Percentiles rank a stretch among this genome's conserved stretches.
Conservation (phyloP, 2,329 filamentous ascomycete species). For the Polytolypa hystricis region DNA sequence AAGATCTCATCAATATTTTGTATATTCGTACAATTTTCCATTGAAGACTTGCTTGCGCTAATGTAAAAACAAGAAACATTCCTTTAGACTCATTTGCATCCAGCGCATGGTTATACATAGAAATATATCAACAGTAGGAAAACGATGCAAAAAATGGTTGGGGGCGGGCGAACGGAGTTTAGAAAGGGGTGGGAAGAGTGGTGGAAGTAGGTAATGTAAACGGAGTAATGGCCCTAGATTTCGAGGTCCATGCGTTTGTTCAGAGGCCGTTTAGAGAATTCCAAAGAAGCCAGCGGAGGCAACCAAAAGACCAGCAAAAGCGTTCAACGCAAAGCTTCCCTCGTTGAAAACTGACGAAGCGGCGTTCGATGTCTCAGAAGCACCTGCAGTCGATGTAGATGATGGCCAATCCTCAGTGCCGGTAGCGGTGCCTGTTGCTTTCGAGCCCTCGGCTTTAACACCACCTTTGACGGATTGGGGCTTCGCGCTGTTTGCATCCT, state of each 20-base stretch:
- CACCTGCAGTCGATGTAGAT: neutral
- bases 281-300: neutral
- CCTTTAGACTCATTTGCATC: too few species aligned
- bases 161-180: too few species aligned
- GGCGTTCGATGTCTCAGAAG: neutral
- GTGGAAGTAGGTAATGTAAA: too few species aligned
- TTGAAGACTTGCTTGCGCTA: too few species aligned
- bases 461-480: conserved; percentile 1
- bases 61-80: too few species aligned
- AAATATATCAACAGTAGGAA: too few species aligned
- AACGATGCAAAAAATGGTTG: too few species aligned
- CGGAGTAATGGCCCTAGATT: too few species aligned
- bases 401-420: neutral
- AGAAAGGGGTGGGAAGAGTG: too few species aligned
- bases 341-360: conserved; percentile 2
- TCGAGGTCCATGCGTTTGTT: neutral
- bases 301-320: neutral
- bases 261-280: neutral
- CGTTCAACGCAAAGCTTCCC: neutral
- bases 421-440: neutral
- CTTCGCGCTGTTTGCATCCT: neutral
- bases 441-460: neutral
- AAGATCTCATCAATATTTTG: too few species aligned
- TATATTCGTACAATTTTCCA: too few species aligned
- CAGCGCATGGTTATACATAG: too few species aligned